Conservation (phyloP, 1,139 yeast species). For the Taphrina communis region DNA sequence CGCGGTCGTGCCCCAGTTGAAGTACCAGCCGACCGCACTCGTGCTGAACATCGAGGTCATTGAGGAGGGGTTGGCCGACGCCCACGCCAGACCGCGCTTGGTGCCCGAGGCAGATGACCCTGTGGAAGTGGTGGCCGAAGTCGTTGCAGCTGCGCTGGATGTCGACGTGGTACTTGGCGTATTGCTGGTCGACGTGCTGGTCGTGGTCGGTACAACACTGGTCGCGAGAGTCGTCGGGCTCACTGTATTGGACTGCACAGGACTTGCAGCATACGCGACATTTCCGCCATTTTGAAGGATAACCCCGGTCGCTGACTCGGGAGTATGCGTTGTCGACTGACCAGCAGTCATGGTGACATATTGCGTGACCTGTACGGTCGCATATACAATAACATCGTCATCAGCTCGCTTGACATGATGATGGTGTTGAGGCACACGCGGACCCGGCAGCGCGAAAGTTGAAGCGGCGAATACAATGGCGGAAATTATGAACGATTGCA, state of each 20-base stretch:
- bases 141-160: constrained; percentile 2
- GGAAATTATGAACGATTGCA: constrained; percentile 2
- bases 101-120: constrained; percentile 14
- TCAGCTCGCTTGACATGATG: constrained; percentile 31
- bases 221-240: constrained; percentile 10
- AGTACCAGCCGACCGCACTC: constrained; percentile 35
- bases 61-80: constrained; percentile 14
- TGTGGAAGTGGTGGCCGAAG: constrained; percentile 15
- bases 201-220: background rate
- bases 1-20: constrained; percentile 40
- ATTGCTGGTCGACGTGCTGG: background rate
- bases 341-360: constrained; percentile 38
- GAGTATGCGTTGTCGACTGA: constrained; percentile 11
- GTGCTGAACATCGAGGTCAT: constrained; percentile 26
- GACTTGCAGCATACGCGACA: constrained; percentile 3
- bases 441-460: constrained; percentile 20
- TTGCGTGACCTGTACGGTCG: constrained; percentile 31
- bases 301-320: background rate
- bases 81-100: constrained; percentile 35
- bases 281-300: background rate
- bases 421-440: constrained; percentile 12
- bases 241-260: background rate
- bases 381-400: constrained; percentile 30
- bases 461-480: constrained; percentile 4
- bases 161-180: constrained; percentile 10